phyloP scores from a whole-genome alignment of 306 rosid species.

The Vigna nakashimae region DNA sequence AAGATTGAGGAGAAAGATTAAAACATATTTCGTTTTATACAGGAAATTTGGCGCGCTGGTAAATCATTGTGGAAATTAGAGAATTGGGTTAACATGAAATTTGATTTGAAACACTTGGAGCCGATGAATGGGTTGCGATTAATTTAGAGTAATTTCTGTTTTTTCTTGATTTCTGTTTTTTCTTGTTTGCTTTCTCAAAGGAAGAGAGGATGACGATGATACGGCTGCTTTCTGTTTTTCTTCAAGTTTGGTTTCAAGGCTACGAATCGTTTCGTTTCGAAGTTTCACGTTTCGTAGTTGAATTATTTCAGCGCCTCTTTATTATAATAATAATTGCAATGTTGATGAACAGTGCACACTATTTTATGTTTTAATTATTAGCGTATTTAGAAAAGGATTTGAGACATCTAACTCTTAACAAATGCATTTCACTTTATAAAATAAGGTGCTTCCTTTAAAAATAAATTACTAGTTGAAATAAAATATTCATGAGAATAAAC shows the following conservation, averaged over 20 bases:
- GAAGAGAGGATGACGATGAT: slow-evolving; percentile 16
- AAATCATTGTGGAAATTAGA: slow-evolving; percentile 8
- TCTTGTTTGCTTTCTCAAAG: background rate
- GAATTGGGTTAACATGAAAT: slow-evolving; percentile 13
- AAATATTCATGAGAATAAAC: too few species aligned
- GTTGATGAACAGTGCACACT: too few species aligned
- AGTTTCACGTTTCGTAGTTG: slow-evolving; percentile 42
- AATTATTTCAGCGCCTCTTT: slow-evolving; percentile 44
- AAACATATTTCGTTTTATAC: background rate
- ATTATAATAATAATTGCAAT: background rate
- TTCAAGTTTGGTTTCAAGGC: slow-evolving; percentile 20
- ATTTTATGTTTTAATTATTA: too few species aligned
- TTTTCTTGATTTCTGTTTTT: too few species aligned
- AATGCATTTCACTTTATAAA: too few species aligned
- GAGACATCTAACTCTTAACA: too few species aligned
- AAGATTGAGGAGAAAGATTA: background rate
- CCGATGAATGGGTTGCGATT: background rate
- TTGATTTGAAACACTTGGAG: background rate
- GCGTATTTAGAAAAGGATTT: too few species aligned
- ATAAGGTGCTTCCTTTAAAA: too few species aligned
- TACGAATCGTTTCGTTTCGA: slow-evolving; percentile 25
- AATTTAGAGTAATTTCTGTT: background rate
- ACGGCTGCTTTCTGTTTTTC: background rate
- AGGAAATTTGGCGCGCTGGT: background rate
- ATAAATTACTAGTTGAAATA: too few species aligned